Base-by-base conservation (phyloP, 352 stramenopile genomes). In the Globisporangium viniferum region DNA sequence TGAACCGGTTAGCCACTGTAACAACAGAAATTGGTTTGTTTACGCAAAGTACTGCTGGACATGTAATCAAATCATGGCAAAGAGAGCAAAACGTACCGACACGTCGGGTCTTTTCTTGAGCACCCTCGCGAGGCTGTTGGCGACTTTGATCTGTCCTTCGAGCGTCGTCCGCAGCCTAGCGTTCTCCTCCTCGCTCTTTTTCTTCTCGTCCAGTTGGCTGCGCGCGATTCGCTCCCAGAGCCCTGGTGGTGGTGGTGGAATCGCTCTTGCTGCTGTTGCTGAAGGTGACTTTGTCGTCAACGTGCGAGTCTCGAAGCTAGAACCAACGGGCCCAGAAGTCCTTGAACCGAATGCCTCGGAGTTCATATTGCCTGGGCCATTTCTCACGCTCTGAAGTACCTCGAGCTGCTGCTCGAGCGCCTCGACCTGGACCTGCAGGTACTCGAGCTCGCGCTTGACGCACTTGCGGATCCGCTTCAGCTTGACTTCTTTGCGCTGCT, bases 161-260 rank as follows among this genome's bases (percentile, higher is more conserved):
- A 78, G 65, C 51, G 55, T 53, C 36, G 62, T 59, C 5, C 57
- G 64, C 53, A 84, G 62, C 58, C 73, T 66, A 2, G 73, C 31
- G 49, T 83, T 86, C 67, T 83, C 75, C 33, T 75, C 68, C 48
- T 86, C 73, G 1, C 66, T 70, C 36, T 70, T 58, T 39, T 76
- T 62, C 31, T 77, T 76, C 62, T 78, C 69, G 44, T 72, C 68
- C 62, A 73, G 69, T 29, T 86, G 78, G 8, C 66, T 59, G 44
- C 67, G 70, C 33, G 78, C 78, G 22, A 82, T 77, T 4, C 73
- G 65, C 66, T 82, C 69, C 78, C 75, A 86, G 27, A 75, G 39
- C 24, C 24, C 24, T 24, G 24, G 24, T 24, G 24, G 24, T 24
- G 24, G 24, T 24, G 24, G 24, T 24, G 24, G 24, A 24, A 24